Evolutionary conservation across 768 basidiomycete genomes (phyloP).

Genomic region (Auriscalpium vulgare): DNA sequence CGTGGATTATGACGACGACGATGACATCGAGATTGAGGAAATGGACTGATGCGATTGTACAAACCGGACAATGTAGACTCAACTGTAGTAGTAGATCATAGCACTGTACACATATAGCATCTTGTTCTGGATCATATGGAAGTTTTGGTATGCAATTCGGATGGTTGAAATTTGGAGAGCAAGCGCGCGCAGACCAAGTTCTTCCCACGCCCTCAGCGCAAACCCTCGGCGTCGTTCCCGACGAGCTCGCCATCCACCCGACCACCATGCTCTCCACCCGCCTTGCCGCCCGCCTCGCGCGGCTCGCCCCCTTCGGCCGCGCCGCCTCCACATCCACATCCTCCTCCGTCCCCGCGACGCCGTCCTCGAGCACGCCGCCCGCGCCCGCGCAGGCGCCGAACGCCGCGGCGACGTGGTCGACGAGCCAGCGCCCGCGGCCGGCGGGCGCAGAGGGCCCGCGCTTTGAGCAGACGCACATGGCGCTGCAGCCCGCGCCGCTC

Average conservation of each 20-base stretch:
- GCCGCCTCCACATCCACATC: slow-evolving; percentile 1
- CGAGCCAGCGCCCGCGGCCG: slow-evolving; percentile 68
- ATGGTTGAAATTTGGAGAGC: too few relatives aligned
- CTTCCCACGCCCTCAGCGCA: too few relatives aligned
- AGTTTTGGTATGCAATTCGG: not conserved
- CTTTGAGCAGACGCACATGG: slow-evolving; percentile 88
- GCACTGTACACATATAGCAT: not conserved
- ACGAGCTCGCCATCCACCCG: not conserved
- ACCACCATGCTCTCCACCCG: slow-evolving; percentile 10
- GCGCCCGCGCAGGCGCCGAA: slow-evolving; percentile 74
- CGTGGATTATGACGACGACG: slow-evolving; percentile 49
- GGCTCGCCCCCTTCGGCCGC: slow-evolving; percentile 10
- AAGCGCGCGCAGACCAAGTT: too few relatives aligned
- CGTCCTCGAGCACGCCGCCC: slow-evolving; percentile 19
- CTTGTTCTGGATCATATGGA: not conserved
- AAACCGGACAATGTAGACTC: too few relatives aligned
- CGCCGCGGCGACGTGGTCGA: slow-evolving; percentile 75
- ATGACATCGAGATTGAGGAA: slow-evolving; percentile 61
- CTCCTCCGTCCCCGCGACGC: slow-evolving; percentile 14
- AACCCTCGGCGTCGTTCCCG: too few relatives aligned
- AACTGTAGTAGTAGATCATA: not conserved
- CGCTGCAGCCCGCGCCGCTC: slow-evolving; percentile 80
- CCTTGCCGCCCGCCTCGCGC: slow-evolving; percentile 7
- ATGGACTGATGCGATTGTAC: slow-evolving; percentile 36
- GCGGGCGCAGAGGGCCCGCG: slow-evolving; percentile 56